Evolutionary conservation across 768 basidiomycete species (phyloP).

Genomic region (Lentinus brumalis): DNA sequence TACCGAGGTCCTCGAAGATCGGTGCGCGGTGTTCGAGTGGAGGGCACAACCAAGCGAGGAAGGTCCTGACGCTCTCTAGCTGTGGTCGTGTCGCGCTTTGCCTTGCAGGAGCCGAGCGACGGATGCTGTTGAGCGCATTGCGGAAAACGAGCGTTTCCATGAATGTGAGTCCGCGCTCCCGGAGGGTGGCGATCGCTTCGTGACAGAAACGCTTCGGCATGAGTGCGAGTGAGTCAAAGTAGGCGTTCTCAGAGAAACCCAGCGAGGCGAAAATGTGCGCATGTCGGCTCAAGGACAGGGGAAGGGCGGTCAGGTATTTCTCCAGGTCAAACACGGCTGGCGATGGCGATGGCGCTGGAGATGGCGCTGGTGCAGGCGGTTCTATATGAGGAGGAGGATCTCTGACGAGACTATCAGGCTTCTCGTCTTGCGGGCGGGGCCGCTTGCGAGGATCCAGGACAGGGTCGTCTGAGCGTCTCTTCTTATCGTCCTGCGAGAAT

Average conservation of each 20-base stretch:
- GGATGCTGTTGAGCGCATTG: not conserved
- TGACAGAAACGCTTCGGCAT: not conserved
- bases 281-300: not conserved
- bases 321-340: not conserved
- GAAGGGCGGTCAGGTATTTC: not conserved
- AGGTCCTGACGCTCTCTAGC: not conserved
- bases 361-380: too few relatives aligned
- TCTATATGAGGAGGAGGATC: too few relatives aligned
- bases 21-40: not conserved
- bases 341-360: not conserved
- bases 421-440: too few relatives aligned
- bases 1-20: not conserved
- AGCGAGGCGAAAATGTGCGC: not conserved
- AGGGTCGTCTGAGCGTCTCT: too few relatives aligned
- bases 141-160: constrained; percentile 8
- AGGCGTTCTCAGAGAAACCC: not conserved
- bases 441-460: too few relatives aligned
- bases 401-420: too few relatives aligned
- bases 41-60: not conserved
- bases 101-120: not conserved
- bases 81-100: not conserved
- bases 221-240: constrained; percentile 2
- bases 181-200: not conserved
- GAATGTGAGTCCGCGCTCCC: constrained; percentile 1
- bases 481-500: too few relatives aligned